Evolutionary conservation across 2,329 filamentous ascomycete species (phyloP).

Genomic region (Fusarium odoratissimum): DNA sequence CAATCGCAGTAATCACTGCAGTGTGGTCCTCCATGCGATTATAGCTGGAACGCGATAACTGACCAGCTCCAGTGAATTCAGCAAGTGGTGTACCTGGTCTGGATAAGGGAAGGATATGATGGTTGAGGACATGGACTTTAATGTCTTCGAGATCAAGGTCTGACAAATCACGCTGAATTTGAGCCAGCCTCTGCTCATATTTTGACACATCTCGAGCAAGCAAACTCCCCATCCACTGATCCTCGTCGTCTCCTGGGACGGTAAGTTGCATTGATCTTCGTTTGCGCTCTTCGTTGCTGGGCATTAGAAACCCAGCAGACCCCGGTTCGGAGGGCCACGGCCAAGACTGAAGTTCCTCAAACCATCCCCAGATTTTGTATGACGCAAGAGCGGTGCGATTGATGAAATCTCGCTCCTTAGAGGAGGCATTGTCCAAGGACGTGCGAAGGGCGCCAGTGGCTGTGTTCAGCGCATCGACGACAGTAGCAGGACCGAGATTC

Average conservation of each 20-base stretch:
- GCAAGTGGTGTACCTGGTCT: conserved; percentile 52
- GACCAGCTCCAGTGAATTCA: conserved; percentile 48
- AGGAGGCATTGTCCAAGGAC: conserved; percentile 72
- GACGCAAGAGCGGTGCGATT: conserved; percentile 76
- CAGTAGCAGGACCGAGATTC: conserved; percentile 70
- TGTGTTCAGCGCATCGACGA: conserved; percentile 68
- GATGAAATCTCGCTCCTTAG: conserved; percentile 76
- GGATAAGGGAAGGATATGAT: conserved; percentile 73
- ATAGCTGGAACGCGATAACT: conserved; percentile 65
- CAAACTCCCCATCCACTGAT: conserved; percentile 76
- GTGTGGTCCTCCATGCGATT: conserved; percentile 88
- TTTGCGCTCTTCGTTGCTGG: conserved; percentile 54
- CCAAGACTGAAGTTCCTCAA: conserved; percentile 75
- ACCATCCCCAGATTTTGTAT: conserved; percentile 78
- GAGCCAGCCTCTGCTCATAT: conserved; percentile 79
- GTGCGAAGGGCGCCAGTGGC: conserved; percentile 64
- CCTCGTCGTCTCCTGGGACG: conserved; percentile 39
- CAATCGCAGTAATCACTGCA: conserved; percentile 88
- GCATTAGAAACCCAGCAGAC: conserved; percentile 66
- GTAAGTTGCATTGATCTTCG: conserved; percentile 49
- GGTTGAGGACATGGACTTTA: conserved; percentile 86
- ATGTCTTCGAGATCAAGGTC: conserved; percentile 84
- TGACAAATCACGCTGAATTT: conserved; percentile 77
- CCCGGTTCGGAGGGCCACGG: conserved; percentile 64
- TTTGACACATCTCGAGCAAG: conserved; percentile 69